Conservation (phyloP, 2,329 filamentous ascomycete genomes). For the Ceratocystis colombiana region DNA sequence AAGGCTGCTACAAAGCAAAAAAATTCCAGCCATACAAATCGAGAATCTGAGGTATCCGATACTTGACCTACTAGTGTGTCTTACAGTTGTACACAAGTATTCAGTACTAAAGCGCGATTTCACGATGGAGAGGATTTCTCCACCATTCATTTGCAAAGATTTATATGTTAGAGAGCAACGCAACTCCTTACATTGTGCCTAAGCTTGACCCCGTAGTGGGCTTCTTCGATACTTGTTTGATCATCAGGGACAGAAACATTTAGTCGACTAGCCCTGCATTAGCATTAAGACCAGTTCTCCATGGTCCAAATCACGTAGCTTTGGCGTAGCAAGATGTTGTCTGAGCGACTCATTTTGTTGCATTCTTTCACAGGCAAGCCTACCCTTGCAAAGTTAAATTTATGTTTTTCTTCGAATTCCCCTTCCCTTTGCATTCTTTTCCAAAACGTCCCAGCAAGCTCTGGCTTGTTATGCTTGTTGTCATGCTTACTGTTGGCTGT, state of each 20-base stretch:
- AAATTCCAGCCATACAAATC: neutral
- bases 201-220: too few species aligned
- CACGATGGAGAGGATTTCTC: too few species aligned
- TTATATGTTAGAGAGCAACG: too few species aligned
- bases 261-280: conserved; percentile 7
- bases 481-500: neutral
- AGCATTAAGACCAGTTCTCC: conserved; percentile 1
- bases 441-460: neutral
- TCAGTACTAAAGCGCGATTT: too few species aligned
- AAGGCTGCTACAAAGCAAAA: neutral
- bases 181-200: too few species aligned
- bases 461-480: neutral
- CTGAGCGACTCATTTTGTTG: neutral
- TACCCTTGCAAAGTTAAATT: neutral
- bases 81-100: too few species aligned
- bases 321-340: neutral
- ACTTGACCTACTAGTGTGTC: neutral
- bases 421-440: neutral
- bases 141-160: too few species aligned
- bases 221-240: neutral
- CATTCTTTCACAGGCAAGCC: neutral
- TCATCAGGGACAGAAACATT: conserved; percentile 16
- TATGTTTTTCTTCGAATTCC: neutral
- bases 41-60: neutral
- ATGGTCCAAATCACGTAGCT: too few species aligned